Evolutionary conservation across 2,329 filamentous ascomycete genomes (phyloP).

Genomic region (Berkeleyomyces basicola): DNA sequence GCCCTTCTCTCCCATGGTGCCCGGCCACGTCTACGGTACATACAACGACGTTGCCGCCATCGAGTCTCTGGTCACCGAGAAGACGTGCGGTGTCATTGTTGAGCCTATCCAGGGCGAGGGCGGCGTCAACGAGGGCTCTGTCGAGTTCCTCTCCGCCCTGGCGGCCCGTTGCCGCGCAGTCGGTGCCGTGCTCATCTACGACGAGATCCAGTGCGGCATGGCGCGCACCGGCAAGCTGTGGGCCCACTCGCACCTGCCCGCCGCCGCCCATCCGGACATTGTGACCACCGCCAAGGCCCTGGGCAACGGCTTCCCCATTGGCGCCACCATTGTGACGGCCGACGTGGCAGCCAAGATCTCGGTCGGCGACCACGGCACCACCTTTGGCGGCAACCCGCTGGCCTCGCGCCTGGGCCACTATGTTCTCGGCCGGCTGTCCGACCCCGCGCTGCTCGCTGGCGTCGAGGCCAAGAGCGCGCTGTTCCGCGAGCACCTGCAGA

Average conservation of each 20-base stretch:
- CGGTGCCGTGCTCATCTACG: slow-evolving; percentile 77
- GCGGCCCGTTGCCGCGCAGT: slow-evolving; percentile 72
- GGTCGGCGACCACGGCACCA: slow-evolving; percentile 76
- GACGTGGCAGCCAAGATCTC: slow-evolving; percentile 27
- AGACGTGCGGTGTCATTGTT: slow-evolving; percentile 85
- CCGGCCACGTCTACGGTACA: slow-evolving; percentile 72
- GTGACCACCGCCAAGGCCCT: slow-evolving; percentile 90
- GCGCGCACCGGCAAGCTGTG: slow-evolving; percentile 76
- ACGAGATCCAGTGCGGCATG: slow-evolving; percentile 94
- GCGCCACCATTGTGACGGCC: slow-evolving; percentile 39
- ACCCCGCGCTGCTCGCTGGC: slow-evolving; percentile 48
- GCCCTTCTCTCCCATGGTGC: slow-evolving; percentile 89
- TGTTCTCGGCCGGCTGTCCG: slow-evolving; percentile 61
- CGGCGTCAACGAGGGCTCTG: slow-evolving; percentile 67
- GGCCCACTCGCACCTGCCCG: slow-evolving; percentile 63
- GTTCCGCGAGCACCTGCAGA: slow-evolving; percentile 31
- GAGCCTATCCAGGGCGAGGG: slow-evolving; percentile 98
- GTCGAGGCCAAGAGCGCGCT: slow-evolving; percentile 49
- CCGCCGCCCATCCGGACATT: slow-evolving; percentile 79
- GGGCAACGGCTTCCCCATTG: slow-evolving; percentile 91
- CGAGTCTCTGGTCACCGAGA: slow-evolving; percentile 57
- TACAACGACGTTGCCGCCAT: slow-evolving; percentile 70
- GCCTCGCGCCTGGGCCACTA: slow-evolving; percentile 73
- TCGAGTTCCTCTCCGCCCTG: slow-evolving; percentile 72
- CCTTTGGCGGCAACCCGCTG: slow-evolving; percentile 83